Percentiles rank a stretch among this genome's conserved stretches.
These are phyloP conservation scores for Neofusicoccum ribis DNA, from an alignment of 2,329 filamentous ascomycete species.

Conservation along the genomic window DNA sequence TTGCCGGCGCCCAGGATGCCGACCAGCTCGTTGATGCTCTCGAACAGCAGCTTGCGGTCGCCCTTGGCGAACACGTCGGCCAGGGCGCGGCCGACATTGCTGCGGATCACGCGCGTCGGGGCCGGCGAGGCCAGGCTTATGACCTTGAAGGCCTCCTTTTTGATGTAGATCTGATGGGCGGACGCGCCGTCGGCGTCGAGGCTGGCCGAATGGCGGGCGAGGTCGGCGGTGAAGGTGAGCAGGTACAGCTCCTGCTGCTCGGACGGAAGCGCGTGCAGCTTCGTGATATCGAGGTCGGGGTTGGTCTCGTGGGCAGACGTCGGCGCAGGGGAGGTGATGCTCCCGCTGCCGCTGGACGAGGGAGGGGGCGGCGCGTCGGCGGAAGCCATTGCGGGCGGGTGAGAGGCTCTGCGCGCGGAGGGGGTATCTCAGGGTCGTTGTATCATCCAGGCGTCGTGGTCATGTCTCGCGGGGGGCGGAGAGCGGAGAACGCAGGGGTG, in stretches of 20 bases:
- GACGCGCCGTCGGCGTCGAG: constrained; percentile 79
- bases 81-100: constrained; percentile 83
- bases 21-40: constrained; percentile 88
- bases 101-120: constrained; percentile 84
- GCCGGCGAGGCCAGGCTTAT: constrained; percentile 78
- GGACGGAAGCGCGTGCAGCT: constrained; percentile 83
- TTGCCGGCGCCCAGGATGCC: constrained; percentile 70
- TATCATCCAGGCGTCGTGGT: neutral
- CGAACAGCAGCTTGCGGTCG: constrained; percentile 88
- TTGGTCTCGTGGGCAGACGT: constrained; percentile 39
- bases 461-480: neutral
- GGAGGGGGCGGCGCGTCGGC: constrained; percentile 25
- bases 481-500: neutral
- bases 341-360: constrained; percentile 37
- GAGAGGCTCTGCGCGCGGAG: neutral
- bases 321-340: neutral
- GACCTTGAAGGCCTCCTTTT: constrained; percentile 92
- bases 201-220: constrained; percentile 75
- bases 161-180: constrained; percentile 85
- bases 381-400: constrained; percentile 14
- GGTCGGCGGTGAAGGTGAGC: constrained; percentile 79
- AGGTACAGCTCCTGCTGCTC: constrained; percentile 97
- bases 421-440: constrained; percentile 1
- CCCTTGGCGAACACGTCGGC: constrained; percentile 80
- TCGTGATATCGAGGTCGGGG: constrained; percentile 83